Percentiles rank a stretch among this genome's conserved stretches.
These are phyloP conservation scores for Phytophthora hibernalis DNA, from an alignment of 352 stramenopile species.

Conservation along the genomic window DNA sequence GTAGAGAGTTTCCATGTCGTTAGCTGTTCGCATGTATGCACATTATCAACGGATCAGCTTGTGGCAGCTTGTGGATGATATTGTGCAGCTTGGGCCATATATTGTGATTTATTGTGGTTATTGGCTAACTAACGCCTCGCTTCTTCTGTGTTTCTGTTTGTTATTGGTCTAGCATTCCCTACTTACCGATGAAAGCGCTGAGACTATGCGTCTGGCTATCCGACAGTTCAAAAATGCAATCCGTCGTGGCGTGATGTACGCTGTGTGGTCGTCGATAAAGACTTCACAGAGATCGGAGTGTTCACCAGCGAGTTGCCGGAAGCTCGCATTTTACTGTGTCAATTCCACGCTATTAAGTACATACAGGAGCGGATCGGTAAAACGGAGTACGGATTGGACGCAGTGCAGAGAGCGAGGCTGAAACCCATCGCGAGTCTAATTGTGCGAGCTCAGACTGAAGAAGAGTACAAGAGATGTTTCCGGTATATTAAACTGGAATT, in stretches of 20 bases:
- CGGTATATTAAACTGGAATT: not conserved
- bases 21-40: not conserved
- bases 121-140: slow-evolving; percentile 6
- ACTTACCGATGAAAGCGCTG: slow-evolving; percentile 12
- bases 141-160: not conserved
- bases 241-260: not conserved
- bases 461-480: slow-evolving; percentile 1
- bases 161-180: slow-evolving; percentile 13
- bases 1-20: not conserved
- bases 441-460: not conserved
- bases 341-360: slow-evolving; percentile 35
- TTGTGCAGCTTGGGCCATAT: slow-evolving; percentile 3
- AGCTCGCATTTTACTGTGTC: slow-evolving; percentile 21
- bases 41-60: not conserved
- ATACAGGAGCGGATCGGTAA: slow-evolving; percentile 8
- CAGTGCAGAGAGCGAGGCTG: not conserved
- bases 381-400: slow-evolving; percentile 5
- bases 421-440: slow-evolving; percentile 10
- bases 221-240: slow-evolving; percentile 20
- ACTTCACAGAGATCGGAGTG: slow-evolving; percentile 33
- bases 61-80: not conserved
- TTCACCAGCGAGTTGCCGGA: slow-evolving; percentile 5
- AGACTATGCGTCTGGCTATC: slow-evolving; percentile 7
- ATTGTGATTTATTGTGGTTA: not conserved
- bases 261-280: slow-evolving; percentile 33